Evolutionary conservation across 768 basidiomycete genomes (phyloP), one percentile per base, ranked within the genome.

Genomic region (Rhodotorula kratochvilovae): DNA sequence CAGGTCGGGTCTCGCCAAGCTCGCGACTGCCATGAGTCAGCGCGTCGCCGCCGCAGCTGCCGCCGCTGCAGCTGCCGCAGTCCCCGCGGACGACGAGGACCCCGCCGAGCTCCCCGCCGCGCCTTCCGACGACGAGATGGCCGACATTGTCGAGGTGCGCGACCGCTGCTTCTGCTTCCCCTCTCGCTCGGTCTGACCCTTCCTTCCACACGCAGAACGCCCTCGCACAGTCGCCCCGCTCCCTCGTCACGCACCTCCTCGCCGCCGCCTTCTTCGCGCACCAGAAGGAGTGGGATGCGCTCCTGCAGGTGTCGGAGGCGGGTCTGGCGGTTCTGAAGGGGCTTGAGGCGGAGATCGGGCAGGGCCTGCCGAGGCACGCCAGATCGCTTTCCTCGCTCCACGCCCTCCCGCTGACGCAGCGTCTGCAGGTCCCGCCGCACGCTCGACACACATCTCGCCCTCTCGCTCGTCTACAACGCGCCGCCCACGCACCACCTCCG

Each of bases 401-500:
- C 27, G 27, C 12, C 7, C 23, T 17, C 3, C 10, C 25, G 13
- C 57, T 2, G 2, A n/a, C 5, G 27, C 35, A 53, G 66, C 48
- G 46, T 62, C 35, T 43, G 64, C 64, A 93, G 91, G 61, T 84
- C 85, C 21, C 83, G 83, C 57, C 85, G 85, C 59, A 87, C 87
- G 6, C 86, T 96, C 78, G 87, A 92, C 68, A 84, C 87, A 19
- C 83, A 84, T 10, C 84, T 95, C 21, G 89, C 87, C 4, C 88
- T 87, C 0, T 87, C 90, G 10, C 84, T 96, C 25, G 89, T 92
- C 7, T 89, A 96, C 77, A 83, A 90, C 60, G 91, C 86, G 79
- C 87, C 94, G 39, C 95, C 95, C 0, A 93, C 93, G 76, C 89
- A 97, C 76, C 95, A 98, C 78, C 75, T 82, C 19, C 87, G 88